A percentile compares a stretch with the other conserved stretches of the same genome.
Evolutionary conservation across 805 yeast species (phyloP).

Genomic region (Barnettozyma populi): DNA sequence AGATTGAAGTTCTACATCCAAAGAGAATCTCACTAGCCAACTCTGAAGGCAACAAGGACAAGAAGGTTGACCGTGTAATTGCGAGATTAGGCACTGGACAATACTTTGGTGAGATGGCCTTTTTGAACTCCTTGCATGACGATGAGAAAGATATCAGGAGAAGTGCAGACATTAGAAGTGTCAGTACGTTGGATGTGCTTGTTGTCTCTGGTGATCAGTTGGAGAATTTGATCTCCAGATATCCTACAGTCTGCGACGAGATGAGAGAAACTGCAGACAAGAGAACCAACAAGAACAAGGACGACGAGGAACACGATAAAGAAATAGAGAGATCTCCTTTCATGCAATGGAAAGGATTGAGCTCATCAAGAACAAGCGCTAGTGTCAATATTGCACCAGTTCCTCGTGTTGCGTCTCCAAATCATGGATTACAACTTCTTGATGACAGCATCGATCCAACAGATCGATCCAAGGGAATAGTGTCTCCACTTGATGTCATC

Average conservation of each 20-base stretch:
- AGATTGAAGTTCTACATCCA: constrained; percentile 57
- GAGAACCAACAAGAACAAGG: constrained; percentile 33
- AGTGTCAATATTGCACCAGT: not conserved
- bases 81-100: constrained; percentile 60
- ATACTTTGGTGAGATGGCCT: constrained; percentile 76
- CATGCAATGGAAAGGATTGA: constrained; percentile 23
- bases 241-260: constrained; percentile 53
- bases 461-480: constrained; percentile 4
- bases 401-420: not conserved
- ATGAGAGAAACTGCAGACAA: constrained; percentile 56
- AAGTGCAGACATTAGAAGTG: constrained; percentile 61
- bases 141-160: constrained; percentile 27
- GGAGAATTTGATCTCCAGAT: constrained; percentile 47
- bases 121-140: constrained; percentile 40
- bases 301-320: constrained; percentile 11
- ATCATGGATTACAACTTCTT: not conserved
- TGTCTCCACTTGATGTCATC: constrained; percentile 4
- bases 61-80: constrained; percentile 35
- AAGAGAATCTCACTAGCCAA: constrained; percentile 23
- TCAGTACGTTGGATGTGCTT: constrained; percentile 53
- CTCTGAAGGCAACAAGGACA: constrained; percentile 15
- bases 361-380: not conserved
- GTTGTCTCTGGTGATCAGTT: constrained; percentile 53
- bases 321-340: constrained; percentile 16
- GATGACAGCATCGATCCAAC: not conserved